Base-by-base conservation (phyloP, 2,329 filamentous ascomycete genomes). In the Zymoseptoria passerinii region DNA sequence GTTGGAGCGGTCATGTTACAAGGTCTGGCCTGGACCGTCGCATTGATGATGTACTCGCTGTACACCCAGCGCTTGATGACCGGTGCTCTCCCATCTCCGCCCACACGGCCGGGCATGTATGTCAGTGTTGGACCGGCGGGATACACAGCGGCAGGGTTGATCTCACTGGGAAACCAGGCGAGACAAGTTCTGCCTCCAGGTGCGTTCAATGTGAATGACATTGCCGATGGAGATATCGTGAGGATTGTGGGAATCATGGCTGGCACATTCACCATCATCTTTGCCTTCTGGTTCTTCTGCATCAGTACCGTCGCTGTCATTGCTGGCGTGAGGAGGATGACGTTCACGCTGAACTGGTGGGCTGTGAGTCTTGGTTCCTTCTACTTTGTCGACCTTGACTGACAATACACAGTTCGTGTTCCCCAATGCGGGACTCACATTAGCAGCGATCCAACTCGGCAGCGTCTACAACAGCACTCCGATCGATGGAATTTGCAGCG, bases 371-470 rank as follows among this genome's bases (percentile, higher is more conserved):
- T 23, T 23, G 23, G 4, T 23, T 23, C 28, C 23, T 55, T 19
- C 19, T 18, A 40, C 28, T 16, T 18, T 52, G n/a, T 50, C 44
- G 19, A n/a, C 35, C 19, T 16, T 2, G 18, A 28, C 54, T 56
- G 29, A 56, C 54, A 16, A 7, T 16, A 10, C 9, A 5, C 19
- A 63, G 5, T 84, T 85, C 70, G 80, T 87, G 35, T 87, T 87
- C 66, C 84, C 84, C 5, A 86, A 87, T 59, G 82, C 81, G 1
- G 84, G 84, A 0, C 80, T 87, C 54, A 83, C 81, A 1, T 74
- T 87, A 48, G 80, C 82, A 0, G 80, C 79, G 3, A 83, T 87
- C 48, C 75, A 81, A 13, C 73, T 85, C 51, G 84, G 80, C 2
- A 76, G 76, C n/a, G 76, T 72, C 0, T 72, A 85, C 9, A 70